Conservation (phyloP, 495 filamentous ascomycete genomes). For the Hypoxylon rickii region DNA sequence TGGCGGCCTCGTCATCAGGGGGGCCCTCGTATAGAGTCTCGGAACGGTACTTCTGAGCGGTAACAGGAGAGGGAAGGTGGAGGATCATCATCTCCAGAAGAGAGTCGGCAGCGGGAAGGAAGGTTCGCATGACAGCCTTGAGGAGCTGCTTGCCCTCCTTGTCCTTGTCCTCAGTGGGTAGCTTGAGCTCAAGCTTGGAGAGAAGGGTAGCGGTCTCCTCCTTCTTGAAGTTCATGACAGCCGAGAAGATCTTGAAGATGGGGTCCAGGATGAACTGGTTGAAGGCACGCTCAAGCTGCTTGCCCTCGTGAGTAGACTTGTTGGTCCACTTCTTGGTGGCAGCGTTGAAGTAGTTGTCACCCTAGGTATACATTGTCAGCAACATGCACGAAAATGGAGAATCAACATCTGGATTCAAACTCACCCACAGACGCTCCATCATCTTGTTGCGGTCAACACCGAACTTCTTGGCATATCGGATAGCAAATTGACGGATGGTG, state of each 20-base stretch:
- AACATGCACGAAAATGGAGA: no score
- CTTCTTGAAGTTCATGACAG: constrained; percentile 98
- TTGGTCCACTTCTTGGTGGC: constrained; percentile 99
- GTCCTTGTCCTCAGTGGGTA: constrained; percentile 81
- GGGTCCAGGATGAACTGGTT: constrained; percentile 98
- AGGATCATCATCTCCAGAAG: constrained; percentile 99
- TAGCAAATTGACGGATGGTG: constrained; percentile 97
- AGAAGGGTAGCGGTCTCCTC: constrained; percentile 84
- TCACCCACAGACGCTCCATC: constrained; percentile 99
- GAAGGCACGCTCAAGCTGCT: constrained; percentile 95
- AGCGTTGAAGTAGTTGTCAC: constrained; percentile 99
- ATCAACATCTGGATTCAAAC: constrained; percentile 28
- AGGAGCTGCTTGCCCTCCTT: constrained; percentile 96
- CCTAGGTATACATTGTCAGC: no score
- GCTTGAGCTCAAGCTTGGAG: constrained; percentile 91
- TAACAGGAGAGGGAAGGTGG: constrained; percentile 94
- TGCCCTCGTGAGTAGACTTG: constrained; percentile 75
- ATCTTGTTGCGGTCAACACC: constrained; percentile 99
- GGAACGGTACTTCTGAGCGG: constrained; percentile 95
- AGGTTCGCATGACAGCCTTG: constrained; percentile 98
- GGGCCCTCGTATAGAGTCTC: constrained; percentile 99
- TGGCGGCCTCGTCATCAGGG: constrained; percentile 83
- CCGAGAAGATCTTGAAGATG: constrained; percentile 97
- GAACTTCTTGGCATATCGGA: constrained; percentile 98
- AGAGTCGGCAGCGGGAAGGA: constrained; percentile 96